Evolutionary conservation across 1,139 yeast species (phyloP), one percentile per base, ranked within the genome.

Genomic region (Blastobotrys elegans): DNA sequence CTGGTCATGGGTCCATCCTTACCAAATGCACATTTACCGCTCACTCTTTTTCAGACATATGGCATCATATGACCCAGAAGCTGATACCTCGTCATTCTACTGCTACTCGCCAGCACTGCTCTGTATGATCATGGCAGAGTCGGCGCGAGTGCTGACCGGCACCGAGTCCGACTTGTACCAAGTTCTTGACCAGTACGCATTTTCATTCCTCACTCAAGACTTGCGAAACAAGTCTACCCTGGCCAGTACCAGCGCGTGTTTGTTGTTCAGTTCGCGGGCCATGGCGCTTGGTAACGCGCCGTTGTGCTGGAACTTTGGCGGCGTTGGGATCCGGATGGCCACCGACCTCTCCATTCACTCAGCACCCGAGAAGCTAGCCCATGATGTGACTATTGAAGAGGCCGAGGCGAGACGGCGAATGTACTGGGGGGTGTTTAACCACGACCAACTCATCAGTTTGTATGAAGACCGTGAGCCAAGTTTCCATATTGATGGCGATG

Each of bases 1-100:
- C 31, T 46, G 49, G 49, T 37, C 43, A 14, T 42, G 43, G 40
- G n/a, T 42, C 32, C 49, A 46, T 27, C 49, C 49, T 21, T 27
- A 36, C 27, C 43, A 41, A 16, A 37, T 42, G 40, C 46, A 46
- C 14, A 40, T 46, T 17, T 46, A 46, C 31, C 36, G 42, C n/a
- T 37, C 46, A 4, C 17, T n/a, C 11, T 46, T 46, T 29, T 38
- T 46, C 38, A 33, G 43, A 10, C 43, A 46, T 40, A 46, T 46
- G 49, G 39, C 36, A 8, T 26, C 17, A 16, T 32, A 8, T 29
- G 43, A 42, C 36, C 43, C 49, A 14, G 17, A 20, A 8, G 38
- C 21, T 1, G 30, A 18, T 11, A 10, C 14, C 20, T 20, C 38
- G 14, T n/a, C n/a, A 3, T 16, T 16, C 17, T 18, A 14, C 30